Conservation (phyloP, 1,139 yeast genomes). For the Nakaseomyces sp. region DNA sequence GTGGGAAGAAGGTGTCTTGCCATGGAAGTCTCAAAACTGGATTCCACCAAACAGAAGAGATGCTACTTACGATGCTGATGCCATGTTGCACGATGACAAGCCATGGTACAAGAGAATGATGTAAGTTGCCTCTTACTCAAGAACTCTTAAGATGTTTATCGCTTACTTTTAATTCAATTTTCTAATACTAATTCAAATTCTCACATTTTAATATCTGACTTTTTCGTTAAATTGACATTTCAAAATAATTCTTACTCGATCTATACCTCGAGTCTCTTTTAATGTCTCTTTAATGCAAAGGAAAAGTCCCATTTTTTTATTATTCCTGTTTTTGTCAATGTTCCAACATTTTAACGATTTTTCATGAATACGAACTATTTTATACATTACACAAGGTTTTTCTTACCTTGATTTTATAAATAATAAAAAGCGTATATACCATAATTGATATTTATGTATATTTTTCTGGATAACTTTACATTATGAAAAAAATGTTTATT, state of each 20-base stretch:
- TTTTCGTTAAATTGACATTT: not conserved
- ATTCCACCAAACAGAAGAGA: slow-evolving; percentile 32
- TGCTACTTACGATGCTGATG: slow-evolving; percentile 22
- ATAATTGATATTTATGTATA: not conserved
- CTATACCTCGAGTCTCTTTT: not conserved
- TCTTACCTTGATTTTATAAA: not conserved
- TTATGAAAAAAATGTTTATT: no score
- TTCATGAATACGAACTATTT: slow-evolving; percentile 3
- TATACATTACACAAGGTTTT: slow-evolving; percentile 2
- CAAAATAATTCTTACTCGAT: not conserved
- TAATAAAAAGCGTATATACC: not conserved
- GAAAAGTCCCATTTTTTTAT: not conserved
- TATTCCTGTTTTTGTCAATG: slow-evolving; percentile 5
- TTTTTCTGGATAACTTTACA: no score
- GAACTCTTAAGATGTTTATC: not conserved
- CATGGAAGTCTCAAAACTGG: slow-evolving; percentile 40
- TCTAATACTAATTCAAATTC: slow-evolving; percentile 3
- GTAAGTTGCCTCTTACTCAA: slow-evolving; percentile 4
- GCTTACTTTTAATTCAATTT: not conserved
- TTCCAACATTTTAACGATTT: slow-evolving; percentile 4
- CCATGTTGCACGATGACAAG: slow-evolving; percentile 19
- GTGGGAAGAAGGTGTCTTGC: slow-evolving; percentile 36
- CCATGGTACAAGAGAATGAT: slow-evolving; percentile 27
- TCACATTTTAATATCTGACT: not conserved
- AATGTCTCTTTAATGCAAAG: not conserved